Conservation (phyloP, 2,329 filamentous ascomycete species). For the Fusarium sp. region DNA sequence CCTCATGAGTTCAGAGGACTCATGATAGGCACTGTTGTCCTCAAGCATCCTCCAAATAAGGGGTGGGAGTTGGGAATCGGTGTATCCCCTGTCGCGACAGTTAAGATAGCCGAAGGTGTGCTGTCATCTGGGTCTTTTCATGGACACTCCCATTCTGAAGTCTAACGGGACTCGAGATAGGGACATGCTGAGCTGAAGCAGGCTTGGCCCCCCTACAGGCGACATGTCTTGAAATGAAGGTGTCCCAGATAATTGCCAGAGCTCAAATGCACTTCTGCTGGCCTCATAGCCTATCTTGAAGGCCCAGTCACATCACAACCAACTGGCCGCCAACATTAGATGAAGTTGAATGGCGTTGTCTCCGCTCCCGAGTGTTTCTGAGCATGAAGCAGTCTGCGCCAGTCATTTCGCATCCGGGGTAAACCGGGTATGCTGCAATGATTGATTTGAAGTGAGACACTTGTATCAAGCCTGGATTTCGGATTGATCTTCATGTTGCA, state of each 20-base stretch:
- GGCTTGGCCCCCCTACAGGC: background rate
- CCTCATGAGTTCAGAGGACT: background rate
- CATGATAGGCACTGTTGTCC: background rate
- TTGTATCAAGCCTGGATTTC: slow-evolving; percentile 11
- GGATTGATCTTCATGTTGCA: slow-evolving; percentile 4
- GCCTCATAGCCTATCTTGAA: background rate
- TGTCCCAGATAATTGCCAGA: background rate
- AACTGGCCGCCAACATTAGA: background rate
- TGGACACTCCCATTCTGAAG: background rate
- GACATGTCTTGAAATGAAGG: background rate
- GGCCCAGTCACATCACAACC: background rate
- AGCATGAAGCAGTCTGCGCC: background rate
- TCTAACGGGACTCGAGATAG: background rate
- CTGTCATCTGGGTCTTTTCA: background rate
- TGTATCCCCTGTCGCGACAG: background rate
- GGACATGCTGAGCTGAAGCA: no score
- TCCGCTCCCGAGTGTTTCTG: background rate
- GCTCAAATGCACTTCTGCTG: background rate
- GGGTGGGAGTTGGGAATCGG: background rate
- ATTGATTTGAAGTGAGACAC: slow-evolving; percentile 18
- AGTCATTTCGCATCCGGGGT: slow-evolving; percentile 24
- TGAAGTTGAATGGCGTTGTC: background rate
- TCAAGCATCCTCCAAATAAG: background rate
- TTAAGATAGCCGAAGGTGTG: background rate
- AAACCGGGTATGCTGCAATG: slow-evolving; percentile 15